Evolutionary conservation across 2,329 filamentous ascomycete genomes (phyloP).

Genomic region (Aspergillus sp.): DNA sequence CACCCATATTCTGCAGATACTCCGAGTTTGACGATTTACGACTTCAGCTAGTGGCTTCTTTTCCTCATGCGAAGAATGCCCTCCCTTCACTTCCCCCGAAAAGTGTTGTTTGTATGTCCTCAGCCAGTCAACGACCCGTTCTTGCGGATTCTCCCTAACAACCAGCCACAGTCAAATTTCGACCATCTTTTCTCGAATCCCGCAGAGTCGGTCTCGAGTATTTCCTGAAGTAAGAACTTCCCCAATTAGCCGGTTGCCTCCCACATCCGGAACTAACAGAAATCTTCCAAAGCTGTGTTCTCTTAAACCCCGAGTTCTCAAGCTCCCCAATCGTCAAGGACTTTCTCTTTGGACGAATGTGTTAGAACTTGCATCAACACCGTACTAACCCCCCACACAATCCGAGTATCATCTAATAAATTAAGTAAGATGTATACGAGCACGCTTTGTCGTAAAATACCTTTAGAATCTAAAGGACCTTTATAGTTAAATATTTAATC

Average conservation of each 20-base stretch:
- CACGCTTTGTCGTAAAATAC: not conserved
- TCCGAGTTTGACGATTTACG: constrained; percentile 91
- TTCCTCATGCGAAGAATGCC: constrained; percentile 80
- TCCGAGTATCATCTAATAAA: not conserved
- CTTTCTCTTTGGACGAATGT: constrained; percentile 66
- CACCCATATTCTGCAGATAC: constrained; percentile 56
- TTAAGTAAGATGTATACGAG: not conserved
- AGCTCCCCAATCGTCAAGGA: constrained; percentile 88
- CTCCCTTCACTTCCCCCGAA: constrained; percentile 90
- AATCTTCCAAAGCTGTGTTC: constrained; percentile 65
- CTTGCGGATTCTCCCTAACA: constrained; percentile 10
- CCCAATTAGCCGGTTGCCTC: constrained; percentile 12
- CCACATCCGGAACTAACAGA: constrained; percentile 3
- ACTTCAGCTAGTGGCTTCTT: constrained; percentile 70
- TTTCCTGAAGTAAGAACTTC: constrained; percentile 73
- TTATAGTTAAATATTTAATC: not conserved
- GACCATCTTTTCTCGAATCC: constrained; percentile 80
- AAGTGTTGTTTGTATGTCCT: constrained; percentile 73
- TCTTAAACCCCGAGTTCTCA: constrained; percentile 91
- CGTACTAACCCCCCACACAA: not conserved
- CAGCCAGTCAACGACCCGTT: not conserved
- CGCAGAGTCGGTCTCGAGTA: constrained; percentile 81
- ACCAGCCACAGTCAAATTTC: constrained; percentile 62
- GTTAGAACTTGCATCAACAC: constrained; percentile 13
- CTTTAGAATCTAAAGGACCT: no score